Evolutionary conservation across 192 early-diverging fungal species (phyloP).

Genomic region (Cladochytrium replicatum): DNA sequence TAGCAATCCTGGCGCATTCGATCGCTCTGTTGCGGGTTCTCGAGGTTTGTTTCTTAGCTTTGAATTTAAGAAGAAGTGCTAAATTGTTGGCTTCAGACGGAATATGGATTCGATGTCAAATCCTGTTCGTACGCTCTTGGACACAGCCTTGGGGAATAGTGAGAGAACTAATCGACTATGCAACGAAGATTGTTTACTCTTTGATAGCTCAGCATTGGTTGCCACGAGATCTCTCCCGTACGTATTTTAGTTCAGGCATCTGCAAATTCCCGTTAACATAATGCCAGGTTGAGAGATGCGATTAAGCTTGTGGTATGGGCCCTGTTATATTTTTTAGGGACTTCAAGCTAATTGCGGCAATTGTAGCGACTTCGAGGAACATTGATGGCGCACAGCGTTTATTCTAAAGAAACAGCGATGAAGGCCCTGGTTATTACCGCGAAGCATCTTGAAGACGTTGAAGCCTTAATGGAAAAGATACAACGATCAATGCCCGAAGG

Average conservation of each 20-base stretch:
- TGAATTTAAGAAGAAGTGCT: slow-evolving; percentile 1
- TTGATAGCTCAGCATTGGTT: slow-evolving; percentile 29
- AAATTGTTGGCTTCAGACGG: slow-evolving; percentile 25
- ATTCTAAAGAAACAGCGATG: slow-evolving; percentile 72
- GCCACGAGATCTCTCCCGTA: slow-evolving; percentile 35
- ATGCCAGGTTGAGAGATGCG: slow-evolving; percentile 58
- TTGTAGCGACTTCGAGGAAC: slow-evolving; percentile 65
- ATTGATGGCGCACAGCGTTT: slow-evolving; percentile 73
- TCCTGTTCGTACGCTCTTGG: slow-evolving; percentile 75
- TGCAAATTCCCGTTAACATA: slow-evolving; percentile 1
- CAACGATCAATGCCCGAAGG: slow-evolving; percentile 45
- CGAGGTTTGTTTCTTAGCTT: slow-evolving; percentile 35
- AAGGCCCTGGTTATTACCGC: slow-evolving; percentile 74
- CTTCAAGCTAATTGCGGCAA: background rate
- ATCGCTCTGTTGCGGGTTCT: slow-evolving; percentile 77
- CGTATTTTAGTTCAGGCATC: slow-evolving; percentile 4
- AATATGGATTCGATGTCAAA: slow-evolving; percentile 68
- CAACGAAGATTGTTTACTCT: background rate
- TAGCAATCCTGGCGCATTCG: slow-evolving; percentile 81
- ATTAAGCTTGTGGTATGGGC: slow-evolving; percentile 66
- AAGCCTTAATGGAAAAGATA: slow-evolving; percentile 56
- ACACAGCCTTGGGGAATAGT: slow-evolving; percentile 91
- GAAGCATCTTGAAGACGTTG: slow-evolving; percentile 59
- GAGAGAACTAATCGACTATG: slow-evolving; percentile 53
- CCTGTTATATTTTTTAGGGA: background rate